These are phyloP conservation scores for Cunninghamia lanceolata DNA, from an alignment of 75 land plant genomes.

Conservation along the genomic window DNA sequence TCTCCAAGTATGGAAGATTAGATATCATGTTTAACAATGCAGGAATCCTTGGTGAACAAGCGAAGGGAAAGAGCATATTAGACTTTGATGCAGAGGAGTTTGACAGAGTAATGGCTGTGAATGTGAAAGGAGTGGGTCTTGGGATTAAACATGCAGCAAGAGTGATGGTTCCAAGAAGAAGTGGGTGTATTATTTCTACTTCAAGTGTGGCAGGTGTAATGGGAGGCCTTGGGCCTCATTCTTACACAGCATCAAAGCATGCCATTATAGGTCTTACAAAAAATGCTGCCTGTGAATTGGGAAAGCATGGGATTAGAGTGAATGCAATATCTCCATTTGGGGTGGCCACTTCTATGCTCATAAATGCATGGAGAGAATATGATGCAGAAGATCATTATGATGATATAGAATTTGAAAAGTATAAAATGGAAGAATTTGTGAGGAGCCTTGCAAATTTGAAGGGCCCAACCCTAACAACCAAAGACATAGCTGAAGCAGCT, in stretches of 20 bases:
- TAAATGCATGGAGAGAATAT: neutral
- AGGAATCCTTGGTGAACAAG: conserved; percentile 24
- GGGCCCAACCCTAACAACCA: conserved; percentile 25
- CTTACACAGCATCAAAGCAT: conserved; percentile 54
- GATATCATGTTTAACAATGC: conserved; percentile 79
- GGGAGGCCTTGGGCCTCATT: conserved; percentile 20
- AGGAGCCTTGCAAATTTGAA: conserved; percentile 34
- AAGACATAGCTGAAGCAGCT: conserved; percentile 63
- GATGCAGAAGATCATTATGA: neutral
- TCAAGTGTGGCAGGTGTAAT: conserved; percentile 29
- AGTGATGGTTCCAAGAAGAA: conserved; percentile 33
- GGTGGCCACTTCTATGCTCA: neutral
- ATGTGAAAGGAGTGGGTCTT: conserved; percentile 35
- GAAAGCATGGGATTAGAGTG: conserved; percentile 43
- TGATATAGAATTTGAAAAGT: conserved; percentile 12
- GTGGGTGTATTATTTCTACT: conserved; percentile 45
- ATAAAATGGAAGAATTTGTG: conserved; percentile 15
- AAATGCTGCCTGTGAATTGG: conserved; percentile 43
- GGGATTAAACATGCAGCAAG: conserved; percentile 52
- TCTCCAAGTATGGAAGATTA: conserved; percentile 42
- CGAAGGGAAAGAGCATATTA: neutral
- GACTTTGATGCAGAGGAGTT: conserved; percentile 26
- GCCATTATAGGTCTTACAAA: conserved; percentile 49
- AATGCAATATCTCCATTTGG: conserved; percentile 56
- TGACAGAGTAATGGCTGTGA: conserved; percentile 29